Evolutionary conservation across 768 basidiomycete species (phyloP).

Genomic region (Leccinellum rugosiceps): DNA sequence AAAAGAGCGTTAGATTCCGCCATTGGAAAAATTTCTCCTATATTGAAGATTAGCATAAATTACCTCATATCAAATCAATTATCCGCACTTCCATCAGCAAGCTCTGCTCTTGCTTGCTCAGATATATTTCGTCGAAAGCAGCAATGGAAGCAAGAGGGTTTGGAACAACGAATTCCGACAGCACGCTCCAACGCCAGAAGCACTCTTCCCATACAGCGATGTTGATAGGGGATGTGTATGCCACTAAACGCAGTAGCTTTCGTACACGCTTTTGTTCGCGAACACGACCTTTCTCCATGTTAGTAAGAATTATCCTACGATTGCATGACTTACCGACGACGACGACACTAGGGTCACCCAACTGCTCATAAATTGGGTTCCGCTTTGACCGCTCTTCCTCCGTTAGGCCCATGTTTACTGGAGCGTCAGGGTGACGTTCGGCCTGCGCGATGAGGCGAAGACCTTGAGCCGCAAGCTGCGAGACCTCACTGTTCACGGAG

Average conservation of each 20-base stretch:
- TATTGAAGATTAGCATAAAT: constrained; percentile 3
- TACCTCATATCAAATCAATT: not conserved
- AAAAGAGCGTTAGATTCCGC: constrained; percentile 79
- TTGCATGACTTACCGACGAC: constrained; percentile 55
- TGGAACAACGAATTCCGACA: constrained; percentile 58
- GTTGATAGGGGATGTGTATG: constrained; percentile 62
- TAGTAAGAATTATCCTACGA: not conserved
- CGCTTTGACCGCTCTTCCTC: constrained; percentile 67
- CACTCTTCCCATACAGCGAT: constrained; percentile 82
- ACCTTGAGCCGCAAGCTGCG: constrained; percentile 63
- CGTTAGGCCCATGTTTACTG: constrained; percentile 45
- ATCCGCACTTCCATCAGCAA: constrained; percentile 37
- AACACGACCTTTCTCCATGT: constrained; percentile 54
- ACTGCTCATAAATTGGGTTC: constrained; percentile 71
- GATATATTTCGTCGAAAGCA: constrained; percentile 34
- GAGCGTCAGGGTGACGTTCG: constrained; percentile 60
- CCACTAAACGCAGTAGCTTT: constrained; percentile 61
- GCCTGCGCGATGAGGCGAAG: constrained; percentile 66
- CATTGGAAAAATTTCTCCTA: constrained; percentile 79
- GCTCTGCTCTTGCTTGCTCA: constrained; percentile 36
- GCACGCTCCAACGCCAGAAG: constrained; percentile 67
- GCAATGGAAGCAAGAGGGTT: constrained; percentile 32
- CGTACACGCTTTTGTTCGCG: constrained; percentile 79
- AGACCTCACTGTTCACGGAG: constrained; percentile 64
- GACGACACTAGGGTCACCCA: constrained; percentile 71